Evolutionary conservation across 169 alveolate species (phyloP).

Genomic region (Plasmodium berghei): DNA sequence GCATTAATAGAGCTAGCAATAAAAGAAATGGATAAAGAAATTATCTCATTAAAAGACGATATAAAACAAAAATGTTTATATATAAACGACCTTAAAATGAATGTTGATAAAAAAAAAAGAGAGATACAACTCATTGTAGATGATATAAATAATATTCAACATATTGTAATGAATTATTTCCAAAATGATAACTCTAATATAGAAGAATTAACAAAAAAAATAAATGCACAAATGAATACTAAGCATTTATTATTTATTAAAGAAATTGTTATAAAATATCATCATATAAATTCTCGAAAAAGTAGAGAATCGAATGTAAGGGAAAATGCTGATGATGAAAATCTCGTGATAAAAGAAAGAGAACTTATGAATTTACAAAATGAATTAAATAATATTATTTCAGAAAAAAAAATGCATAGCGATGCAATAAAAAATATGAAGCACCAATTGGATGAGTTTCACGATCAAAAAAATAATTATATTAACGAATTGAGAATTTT

Average conservation of each 20-base stretch:
- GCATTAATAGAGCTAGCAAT: conserved; percentile 66
- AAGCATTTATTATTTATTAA: conserved; percentile 26
- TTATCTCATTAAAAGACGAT: conserved; percentile 38
- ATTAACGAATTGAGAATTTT: conserved; percentile 25
- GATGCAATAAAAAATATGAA: conserved; percentile 13
- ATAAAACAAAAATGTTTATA: conserved; percentile 18
- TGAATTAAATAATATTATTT: conserved; percentile 15
- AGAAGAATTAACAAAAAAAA: conserved; percentile 19
- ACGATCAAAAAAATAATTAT: conserved; percentile 24
- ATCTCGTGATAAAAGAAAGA: not conserved
- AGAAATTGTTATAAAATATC: conserved; percentile 26
- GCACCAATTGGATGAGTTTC: conserved; percentile 16
- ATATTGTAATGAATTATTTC: conserved; percentile 24
- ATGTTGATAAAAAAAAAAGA: conserved; percentile 9
- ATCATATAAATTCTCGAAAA: conserved; percentile 22
- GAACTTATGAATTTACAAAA: conserved; percentile 21
- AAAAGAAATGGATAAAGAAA: conserved; percentile 73
- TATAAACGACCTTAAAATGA: conserved; percentile 36
- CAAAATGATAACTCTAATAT: conserved; percentile 21
- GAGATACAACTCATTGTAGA: conserved; percentile 23
- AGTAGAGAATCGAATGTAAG: conserved; percentile 8
- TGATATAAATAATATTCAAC: conserved; percentile 26
- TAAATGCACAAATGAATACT: conserved; percentile 28
- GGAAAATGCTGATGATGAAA: not conserved
- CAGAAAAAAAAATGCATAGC: conserved; percentile 15